These are phyloP conservation scores for Mrakiaceae sp. DNA, from an alignment of 1,284 basidiomycete genomes.

Conservation along the genomic window DNA sequence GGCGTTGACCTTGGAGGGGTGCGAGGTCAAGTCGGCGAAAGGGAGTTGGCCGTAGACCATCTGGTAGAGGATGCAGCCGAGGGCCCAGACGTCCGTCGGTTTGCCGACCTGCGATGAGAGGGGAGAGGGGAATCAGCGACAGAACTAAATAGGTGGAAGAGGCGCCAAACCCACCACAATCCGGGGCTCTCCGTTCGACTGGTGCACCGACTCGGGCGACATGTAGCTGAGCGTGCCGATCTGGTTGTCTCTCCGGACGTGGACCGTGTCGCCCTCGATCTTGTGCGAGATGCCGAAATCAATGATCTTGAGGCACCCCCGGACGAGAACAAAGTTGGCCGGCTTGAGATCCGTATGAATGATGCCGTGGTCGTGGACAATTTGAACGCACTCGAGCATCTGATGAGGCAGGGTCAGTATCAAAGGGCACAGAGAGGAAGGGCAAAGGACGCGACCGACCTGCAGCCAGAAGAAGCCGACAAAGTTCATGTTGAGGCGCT, in stretches of 20 bases:
- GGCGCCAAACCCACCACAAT: constrained; percentile 8
- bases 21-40: constrained; percentile 76
- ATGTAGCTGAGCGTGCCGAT: constrained; percentile 93
- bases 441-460: constrained; percentile 39
- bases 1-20: constrained; percentile 44
- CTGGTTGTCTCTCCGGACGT: constrained; percentile 88
- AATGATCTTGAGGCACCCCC: constrained; percentile 84
- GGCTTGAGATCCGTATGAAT: constrained; percentile 94
- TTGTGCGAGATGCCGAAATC: constrained; percentile 96
- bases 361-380: constrained; percentile 91
- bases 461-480: constrained; percentile 91
- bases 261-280: constrained; percentile 92
- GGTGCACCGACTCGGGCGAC: constrained; percentile 83
- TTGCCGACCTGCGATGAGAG: constrained; percentile 5
- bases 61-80: constrained; percentile 93
- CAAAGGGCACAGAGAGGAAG: background rate
- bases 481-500: constrained; percentile 79
- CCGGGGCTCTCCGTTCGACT: constrained; percentile 27
- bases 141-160: background rate
- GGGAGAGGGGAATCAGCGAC: background rate
- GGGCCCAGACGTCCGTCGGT: constrained; percentile 74
- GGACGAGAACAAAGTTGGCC: constrained; percentile 89
- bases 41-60: constrained; percentile 89
- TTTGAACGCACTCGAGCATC: constrained; percentile 93
- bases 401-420: constrained; percentile 28